phyloP scores from a whole-genome alignment of 2,329 filamentous ascomycete genomes.

The Raffaelea arxii region DNA sequence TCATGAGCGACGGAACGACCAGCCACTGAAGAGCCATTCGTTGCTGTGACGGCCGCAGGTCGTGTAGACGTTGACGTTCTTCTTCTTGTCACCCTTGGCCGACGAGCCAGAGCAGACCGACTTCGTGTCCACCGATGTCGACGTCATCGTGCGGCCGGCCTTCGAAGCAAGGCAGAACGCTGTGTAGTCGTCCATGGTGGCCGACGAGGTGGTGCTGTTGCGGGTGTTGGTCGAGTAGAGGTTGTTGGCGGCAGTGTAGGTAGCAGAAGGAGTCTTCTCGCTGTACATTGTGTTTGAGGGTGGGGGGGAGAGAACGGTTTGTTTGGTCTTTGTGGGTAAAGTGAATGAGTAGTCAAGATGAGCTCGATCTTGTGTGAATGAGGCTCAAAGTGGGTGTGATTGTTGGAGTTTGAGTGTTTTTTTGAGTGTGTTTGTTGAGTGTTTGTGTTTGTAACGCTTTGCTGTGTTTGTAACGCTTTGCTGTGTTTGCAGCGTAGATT shows the following conservation, averaged over 20 bases:
- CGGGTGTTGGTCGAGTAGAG: too few species aligned
- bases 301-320: neutral
- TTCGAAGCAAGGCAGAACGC: neutral
- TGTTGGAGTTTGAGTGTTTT: neutral
- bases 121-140: neutral
- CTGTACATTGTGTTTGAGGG: neutral
- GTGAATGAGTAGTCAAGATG: too few species aligned
- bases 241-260: neutral
- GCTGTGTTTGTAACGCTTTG: neutral
- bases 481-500: neutral
- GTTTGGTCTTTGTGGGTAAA: neutral
- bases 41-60: constrained; percentile 16
- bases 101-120: neutral
- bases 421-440: neutral
- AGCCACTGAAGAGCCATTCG: constrained; percentile 17
- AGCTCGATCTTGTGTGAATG: too few species aligned
- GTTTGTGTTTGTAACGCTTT: too few species aligned
- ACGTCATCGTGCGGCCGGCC: neutral
- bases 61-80: constrained; percentile 16
- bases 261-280: neutral
- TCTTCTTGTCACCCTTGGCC: constrained; percentile 3
- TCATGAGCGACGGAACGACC: constrained; percentile 12
- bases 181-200: neutral
- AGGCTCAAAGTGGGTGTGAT: too few species aligned
- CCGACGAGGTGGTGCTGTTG: neutral